These are phyloP conservation scores for Achaetomium macrosporum DNA, from an alignment of 2,329 filamentous ascomycete species.

Conservation along the genomic window DNA sequence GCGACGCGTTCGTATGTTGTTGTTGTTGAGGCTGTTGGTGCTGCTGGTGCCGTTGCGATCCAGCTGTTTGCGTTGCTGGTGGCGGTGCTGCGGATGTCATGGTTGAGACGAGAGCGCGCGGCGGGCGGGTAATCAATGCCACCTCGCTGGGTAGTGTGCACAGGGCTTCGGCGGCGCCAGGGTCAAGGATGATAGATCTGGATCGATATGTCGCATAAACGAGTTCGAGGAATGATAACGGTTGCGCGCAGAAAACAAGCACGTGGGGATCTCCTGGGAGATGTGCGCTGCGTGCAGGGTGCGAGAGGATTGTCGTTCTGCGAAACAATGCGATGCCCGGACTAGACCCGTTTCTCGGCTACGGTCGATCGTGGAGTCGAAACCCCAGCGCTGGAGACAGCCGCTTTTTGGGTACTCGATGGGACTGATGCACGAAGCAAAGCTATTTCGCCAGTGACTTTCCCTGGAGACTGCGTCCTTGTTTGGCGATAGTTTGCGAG, in stretches of 20 bases:
- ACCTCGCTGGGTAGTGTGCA: conserved; percentile 13
- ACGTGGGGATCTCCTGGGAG: conserved; percentile 2
- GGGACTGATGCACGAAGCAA: too few species aligned
- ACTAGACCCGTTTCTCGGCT: conserved; percentile 9
- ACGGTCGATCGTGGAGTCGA: conserved; percentile 9
- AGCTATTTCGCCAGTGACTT: background rate
- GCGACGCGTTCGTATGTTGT: conserved; percentile 17
- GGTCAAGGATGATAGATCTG: conserved; percentile 7
- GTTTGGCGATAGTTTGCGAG: conserved; percentile 6
- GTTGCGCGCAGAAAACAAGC: background rate
- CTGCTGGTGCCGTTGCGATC: conserved; percentile 18
- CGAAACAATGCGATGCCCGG: conserved; percentile 16
- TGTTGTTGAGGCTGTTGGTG: conserved; percentile 17
- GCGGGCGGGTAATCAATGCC: conserved; percentile 15
- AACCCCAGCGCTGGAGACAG: background rate
- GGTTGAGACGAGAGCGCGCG: conserved; percentile 24
- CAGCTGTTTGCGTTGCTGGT: conserved; percentile 14
- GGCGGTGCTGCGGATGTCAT: conserved; percentile 29
- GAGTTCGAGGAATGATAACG: background rate
- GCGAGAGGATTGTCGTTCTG: conserved; percentile 15
- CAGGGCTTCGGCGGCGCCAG: conserved; percentile 14
- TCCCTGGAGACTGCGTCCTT: conserved; percentile 5
- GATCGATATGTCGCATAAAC: conserved; percentile 12
- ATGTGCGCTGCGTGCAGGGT: conserved; percentile 1
- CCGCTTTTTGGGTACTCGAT: too few species aligned